Conservation (phyloP, 1,139 yeast genomes). For the Diutina scorzettiae region DNA sequence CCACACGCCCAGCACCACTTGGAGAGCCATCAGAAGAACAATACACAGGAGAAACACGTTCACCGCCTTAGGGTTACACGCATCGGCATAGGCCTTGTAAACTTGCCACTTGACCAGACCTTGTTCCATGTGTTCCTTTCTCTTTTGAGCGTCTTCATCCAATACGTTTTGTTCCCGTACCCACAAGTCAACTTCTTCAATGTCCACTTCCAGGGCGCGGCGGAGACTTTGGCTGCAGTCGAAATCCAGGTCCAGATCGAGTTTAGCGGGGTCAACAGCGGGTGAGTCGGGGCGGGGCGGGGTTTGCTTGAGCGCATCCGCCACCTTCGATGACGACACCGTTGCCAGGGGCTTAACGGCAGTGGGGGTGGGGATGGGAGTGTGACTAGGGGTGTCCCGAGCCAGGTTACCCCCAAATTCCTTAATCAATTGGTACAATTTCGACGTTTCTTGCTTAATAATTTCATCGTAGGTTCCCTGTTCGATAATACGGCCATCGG, state of each 20-base stretch:
- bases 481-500: slow-evolving; percentile 69
- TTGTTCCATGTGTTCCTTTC: slow-evolving; percentile 76
- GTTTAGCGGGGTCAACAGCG: slow-evolving; percentile 13
- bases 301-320: background rate
- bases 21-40: slow-evolving; percentile 44
- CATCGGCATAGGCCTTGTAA: slow-evolving; percentile 71
- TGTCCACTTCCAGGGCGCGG: slow-evolving; percentile 59
- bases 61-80: slow-evolving; percentile 74
- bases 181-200: slow-evolving; percentile 20
- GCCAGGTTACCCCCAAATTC: slow-evolving; percentile 54
- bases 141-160: slow-evolving; percentile 29
- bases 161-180: slow-evolving; percentile 21
- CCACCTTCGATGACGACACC: background rate
- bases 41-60: slow-evolving; percentile 39
- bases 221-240: slow-evolving; percentile 38
- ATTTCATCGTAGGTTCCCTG: slow-evolving; percentile 58
- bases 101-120: slow-evolving; percentile 92
- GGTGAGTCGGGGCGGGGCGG: background rate
- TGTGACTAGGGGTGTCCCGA: background rate
- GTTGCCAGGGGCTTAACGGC: slow-evolving; percentile 9
- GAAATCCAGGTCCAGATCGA: slow-evolving; percentile 24
- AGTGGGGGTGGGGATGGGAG: background rate
- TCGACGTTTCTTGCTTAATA: slow-evolving; percentile 40
- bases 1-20: slow-evolving; percentile 61
- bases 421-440: slow-evolving; percentile 48